Percentiles rank a stretch among this genome's conserved stretches.
These are phyloP conservation scores for Amaranthus tricolor DNA, from an alignment of 179 eudicot genomes.

Conservation along the genomic window DNA sequence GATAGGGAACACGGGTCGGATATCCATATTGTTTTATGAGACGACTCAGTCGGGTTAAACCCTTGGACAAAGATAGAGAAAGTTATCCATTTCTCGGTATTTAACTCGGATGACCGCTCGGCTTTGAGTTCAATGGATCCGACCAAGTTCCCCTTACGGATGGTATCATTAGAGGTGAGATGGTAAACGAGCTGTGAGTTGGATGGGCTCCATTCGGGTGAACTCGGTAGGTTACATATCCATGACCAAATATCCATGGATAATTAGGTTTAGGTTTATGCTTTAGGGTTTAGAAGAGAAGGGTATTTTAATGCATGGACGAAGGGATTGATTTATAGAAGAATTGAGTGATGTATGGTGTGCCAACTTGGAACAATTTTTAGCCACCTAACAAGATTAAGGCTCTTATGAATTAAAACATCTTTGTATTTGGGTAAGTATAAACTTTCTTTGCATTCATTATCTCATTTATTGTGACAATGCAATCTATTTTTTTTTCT, in stretches of 20 bases:
- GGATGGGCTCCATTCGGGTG: slow-evolving; percentile 48
- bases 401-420: slow-evolving; percentile 6
- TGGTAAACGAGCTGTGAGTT: slow-evolving; percentile 41
- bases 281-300: too few relatives aligned
- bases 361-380: slow-evolving; percentile 31
- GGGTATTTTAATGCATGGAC: background rate
- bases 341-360: slow-evolving; percentile 28
- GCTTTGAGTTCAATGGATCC: slow-evolving; percentile 60
- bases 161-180: slow-evolving; percentile 32
- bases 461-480: slow-evolving; percentile 22
- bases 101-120: slow-evolving; percentile 29
- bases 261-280: background rate
- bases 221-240: slow-evolving; percentile 66
- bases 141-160: background rate
- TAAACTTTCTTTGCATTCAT: background rate
- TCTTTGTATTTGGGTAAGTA: background rate
- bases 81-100: slow-evolving; percentile 32
- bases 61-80: slow-evolving; percentile 51
- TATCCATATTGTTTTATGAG: slow-evolving; percentile 51
- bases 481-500: background rate
- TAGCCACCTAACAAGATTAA: slow-evolving; percentile 27
- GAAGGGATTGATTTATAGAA: slow-evolving; percentile 15
- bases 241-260: slow-evolving; percentile 84
- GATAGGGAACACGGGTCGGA: slow-evolving; percentile 58
- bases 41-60: slow-evolving; percentile 22